Evolutionary conservation across 805 yeast genomes (phyloP).

Genomic region (Yarrowia divulgata): DNA sequence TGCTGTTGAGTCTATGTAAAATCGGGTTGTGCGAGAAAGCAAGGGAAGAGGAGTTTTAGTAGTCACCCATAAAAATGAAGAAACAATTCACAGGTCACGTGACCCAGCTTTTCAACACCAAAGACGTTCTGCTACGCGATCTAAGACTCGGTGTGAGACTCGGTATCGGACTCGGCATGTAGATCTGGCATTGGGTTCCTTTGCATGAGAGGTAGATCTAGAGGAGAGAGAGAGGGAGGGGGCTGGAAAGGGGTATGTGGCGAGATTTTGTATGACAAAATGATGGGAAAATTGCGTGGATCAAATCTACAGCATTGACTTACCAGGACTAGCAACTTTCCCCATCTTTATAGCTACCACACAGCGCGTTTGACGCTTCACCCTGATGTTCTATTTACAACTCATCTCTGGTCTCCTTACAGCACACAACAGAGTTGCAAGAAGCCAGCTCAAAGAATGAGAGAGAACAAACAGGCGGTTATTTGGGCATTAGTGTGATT

Average conservation of each 20-base stretch:
- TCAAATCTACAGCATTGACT: background rate
- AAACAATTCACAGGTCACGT: too few relatives aligned
- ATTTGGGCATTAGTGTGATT: too few relatives aligned
- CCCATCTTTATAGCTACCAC: too few relatives aligned
- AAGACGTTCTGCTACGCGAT: slow-evolving; percentile 1
- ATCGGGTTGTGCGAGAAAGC: too few relatives aligned
- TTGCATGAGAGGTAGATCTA: slow-evolving; percentile 4
- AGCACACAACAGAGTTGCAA: background rate
- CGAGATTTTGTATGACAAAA: background rate
- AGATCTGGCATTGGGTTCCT: background rate
- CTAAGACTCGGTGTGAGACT: background rate
- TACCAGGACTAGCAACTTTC: background rate
- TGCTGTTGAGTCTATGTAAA: background rate
- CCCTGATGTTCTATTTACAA: too few relatives aligned
- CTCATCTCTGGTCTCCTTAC: background rate
- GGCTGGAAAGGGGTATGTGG: background rate
- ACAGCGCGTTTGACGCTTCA: too few relatives aligned
- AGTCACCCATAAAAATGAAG: too few relatives aligned
- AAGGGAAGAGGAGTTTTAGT: too few relatives aligned
- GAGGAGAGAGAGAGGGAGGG: background rate
- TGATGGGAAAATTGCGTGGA: background rate
- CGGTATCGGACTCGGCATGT: background rate
- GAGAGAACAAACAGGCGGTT: background rate
- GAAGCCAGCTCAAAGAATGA: slow-evolving; percentile 1
- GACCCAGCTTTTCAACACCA: too few relatives aligned